Evolutionary conservation across 345 rosid species (phyloP).

Genomic region (Clausena lansium): DNA sequence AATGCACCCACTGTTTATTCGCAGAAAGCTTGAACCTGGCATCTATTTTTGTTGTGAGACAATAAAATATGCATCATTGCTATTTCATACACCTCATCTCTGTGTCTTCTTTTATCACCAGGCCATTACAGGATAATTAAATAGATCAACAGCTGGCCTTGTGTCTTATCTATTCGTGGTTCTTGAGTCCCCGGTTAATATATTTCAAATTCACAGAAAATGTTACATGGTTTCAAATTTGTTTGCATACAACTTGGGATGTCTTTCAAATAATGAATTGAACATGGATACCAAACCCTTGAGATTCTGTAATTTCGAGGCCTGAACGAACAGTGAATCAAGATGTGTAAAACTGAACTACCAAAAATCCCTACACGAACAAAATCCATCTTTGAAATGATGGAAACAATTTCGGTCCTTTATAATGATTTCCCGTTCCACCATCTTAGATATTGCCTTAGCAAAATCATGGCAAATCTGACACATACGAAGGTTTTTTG

Average conservation of each 20-base stretch:
- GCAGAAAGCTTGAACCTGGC: not conserved
- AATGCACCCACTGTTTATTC: not conserved
- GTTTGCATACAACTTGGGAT: not conserved
- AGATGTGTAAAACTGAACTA: not conserved
- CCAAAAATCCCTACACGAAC: slow-evolving; percentile 42
- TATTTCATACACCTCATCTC: not conserved
- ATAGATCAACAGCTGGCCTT: not conserved
- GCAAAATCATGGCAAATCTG: slow-evolving; percentile 39
- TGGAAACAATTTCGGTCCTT: slow-evolving; percentile 44
- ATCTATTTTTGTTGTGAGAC: not conserved
- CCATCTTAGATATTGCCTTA: slow-evolving; percentile 36
- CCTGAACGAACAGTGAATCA: not conserved
- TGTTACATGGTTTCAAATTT: not conserved
- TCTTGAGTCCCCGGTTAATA: not conserved
- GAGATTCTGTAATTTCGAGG: not conserved
- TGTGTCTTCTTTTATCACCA: not conserved
- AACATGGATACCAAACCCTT: not conserved
- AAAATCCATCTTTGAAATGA: slow-evolving; percentile 41
- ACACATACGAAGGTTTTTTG: slow-evolving; percentile 42
- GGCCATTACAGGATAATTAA: not conserved
- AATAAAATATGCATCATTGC: not conserved
- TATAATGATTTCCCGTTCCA: slow-evolving; percentile 37
- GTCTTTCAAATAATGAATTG: not conserved
- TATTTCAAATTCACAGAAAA: not conserved
- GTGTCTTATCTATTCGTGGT: too few species aligned